Evolutionary conservation across 2,329 filamentous ascomycete genomes (phyloP), one percentile per base, ranked within the genome.

Genomic region (Aureobasidium sp.): DNA sequence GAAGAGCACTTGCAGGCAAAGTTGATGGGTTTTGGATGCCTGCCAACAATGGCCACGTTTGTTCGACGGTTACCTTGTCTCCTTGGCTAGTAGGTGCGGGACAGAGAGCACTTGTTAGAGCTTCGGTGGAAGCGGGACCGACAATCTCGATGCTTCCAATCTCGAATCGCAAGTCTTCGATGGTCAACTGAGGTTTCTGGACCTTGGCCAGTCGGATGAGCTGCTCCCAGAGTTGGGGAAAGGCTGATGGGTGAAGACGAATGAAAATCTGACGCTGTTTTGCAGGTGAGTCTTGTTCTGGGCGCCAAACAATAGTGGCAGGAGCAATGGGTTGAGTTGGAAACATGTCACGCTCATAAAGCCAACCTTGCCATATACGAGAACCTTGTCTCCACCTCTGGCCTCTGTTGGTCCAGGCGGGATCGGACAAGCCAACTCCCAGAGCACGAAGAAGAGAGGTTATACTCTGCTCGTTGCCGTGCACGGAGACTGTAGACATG

Each of bases 161-260:
- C 69, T 91, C 86, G 64, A 86, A 89, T 0, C 88, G 83, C 37
- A 90, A 71, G 68, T 91, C 88, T 67, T 89, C 86, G 8, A 89
- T 77, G 34, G 81, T 82, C 7, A 89, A 78, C 5, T 78, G 77
- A 1, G 87, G 87, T 42, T 80, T 86, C 66, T 84, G 82, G 64
- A 82, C 80, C 68, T 84, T 87, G 20, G 79, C 78, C 1, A 85
- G 73, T 2, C 78, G 77, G 17, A 85, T 68, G 2, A 91, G 72
- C 64, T 87, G 81, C 25, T 85, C 78, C 78, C 89, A 91, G 0
- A 87, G 73, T 67, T 89, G 83, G 1, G 85, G 75, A 68, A 91
- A 93, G 7, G 88, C 87, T 22, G 91, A 87, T 2, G 94, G 94
- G 72, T 97, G 93, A 1, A 93, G 77, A 61, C 92, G 82, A 57